These are phyloP conservation scores for Hevea brasiliensis DNA, from an alignment of 345 rosid species.

Conservation along the genomic window DNA sequence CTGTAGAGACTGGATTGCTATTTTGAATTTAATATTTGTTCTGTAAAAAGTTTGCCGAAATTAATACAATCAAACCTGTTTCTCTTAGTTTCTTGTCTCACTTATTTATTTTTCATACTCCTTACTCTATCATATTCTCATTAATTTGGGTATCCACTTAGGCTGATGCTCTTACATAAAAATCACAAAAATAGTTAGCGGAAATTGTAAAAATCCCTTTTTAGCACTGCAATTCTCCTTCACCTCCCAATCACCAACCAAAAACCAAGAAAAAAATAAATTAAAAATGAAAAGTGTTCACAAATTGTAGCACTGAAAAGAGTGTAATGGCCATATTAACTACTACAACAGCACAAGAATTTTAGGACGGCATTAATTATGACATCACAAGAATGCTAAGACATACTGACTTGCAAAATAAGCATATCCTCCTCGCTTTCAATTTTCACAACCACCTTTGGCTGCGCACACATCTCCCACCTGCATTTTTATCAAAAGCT, in stretches of 20 bases:
- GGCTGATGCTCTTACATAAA: too few relatives aligned
- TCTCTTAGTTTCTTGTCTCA: too few relatives aligned
- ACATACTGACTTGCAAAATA: constrained; percentile 71
- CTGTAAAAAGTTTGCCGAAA: too few relatives aligned
- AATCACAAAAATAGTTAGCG: too few relatives aligned
- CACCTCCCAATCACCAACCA: background rate
- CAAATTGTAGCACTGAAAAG: background rate
- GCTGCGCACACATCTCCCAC: constrained; percentile 96
- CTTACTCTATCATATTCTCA: too few relatives aligned
- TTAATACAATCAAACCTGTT: too few relatives aligned
- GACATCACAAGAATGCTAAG: constrained; percentile 11
- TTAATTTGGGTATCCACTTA: too few relatives aligned
- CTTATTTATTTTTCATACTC: too few relatives aligned
- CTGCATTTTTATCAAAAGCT: constrained; percentile 39
- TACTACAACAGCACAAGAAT: background rate
- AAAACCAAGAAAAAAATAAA: background rate
- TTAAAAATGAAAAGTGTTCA: background rate
- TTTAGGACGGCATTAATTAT: background rate
- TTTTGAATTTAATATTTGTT: too few relatives aligned
- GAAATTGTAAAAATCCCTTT: too few relatives aligned
- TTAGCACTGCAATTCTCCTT: too few relatives aligned
- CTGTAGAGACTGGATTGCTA: too few relatives aligned
- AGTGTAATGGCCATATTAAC: background rate
- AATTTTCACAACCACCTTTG: constrained; percentile 94
- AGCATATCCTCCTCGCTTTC: constrained; percentile 92